Evolutionary conservation across 805 yeast species (phyloP), one percentile per base, ranked within the genome.

Genomic region (Pichia deserticola): DNA sequence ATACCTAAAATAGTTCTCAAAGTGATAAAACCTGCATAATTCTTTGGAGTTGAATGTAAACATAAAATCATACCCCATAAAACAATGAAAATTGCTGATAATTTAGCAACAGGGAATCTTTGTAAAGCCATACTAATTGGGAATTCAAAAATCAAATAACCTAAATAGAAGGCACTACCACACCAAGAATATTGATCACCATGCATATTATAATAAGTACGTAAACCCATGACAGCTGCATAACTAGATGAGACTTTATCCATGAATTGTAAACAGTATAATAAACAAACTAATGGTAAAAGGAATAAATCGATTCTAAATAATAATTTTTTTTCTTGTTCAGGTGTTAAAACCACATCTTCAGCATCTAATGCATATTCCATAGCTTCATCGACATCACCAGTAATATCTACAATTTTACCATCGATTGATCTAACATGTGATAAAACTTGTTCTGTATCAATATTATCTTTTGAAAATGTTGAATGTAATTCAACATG

Each of bases 201-300:
- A 30, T 54, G 44, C 81, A 82, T 76, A 28, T 71, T 57, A 50
- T 78, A 61, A 52, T 78, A 83, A 2, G 61, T 60, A 48, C 72
- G 60, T 25, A 82, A 57, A 3, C 86, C 86, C 73, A 80, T 59
- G 47, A 82, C 71, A 1, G 85, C 72, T 0, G 86, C 84, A 49
- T 72, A 74, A 27, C 78, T 68, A 44, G 70, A 73, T 4, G 84
- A 66, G 25, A 68, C 64, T 60, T 82, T 82, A 64, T 82, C 88
- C 81, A 82, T 76, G 54, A 70, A 77, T 62, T 80, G 85, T 25
- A 74, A 61, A 12, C 77, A 70, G 62, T 77, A 76, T 29, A 77
- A 57, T 28, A 73, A 49, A 53, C 76, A 73, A 64, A 81, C 67
- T 47, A 79, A 50, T 1, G 86, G 81, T 57, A 78, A 62, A 53